A percentile compares a stretch with the other conserved stretches of the same genome.
Conservation (phyloP, 257 asterid genomes). For the Solanum peruvianum region DNA sequence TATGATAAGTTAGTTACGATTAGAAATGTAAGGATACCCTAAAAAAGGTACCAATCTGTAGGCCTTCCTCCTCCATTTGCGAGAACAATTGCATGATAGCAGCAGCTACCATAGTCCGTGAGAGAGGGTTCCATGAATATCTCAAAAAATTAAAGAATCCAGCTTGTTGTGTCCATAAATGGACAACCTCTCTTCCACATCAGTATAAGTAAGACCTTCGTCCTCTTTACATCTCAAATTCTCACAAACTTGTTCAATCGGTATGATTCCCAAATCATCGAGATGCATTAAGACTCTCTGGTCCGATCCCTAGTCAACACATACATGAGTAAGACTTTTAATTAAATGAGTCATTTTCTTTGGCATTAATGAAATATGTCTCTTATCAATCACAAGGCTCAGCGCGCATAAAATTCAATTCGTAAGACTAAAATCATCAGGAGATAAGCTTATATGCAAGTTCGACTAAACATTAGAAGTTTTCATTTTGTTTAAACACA, state of each 20-base stretch:
- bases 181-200: conserved; percentile 78
- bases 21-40: conserved; percentile 77
- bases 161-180: conserved; percentile 87
- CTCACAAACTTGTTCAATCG: conserved; percentile 82
- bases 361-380: background rate
- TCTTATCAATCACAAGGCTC: background rate
- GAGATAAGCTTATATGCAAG: background rate
- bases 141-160: conserved; percentile 63
- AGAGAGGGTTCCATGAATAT: conserved; percentile 93
- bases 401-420: background rate
- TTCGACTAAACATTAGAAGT: background rate
- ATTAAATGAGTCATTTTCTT: background rate
- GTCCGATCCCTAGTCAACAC: background rate
- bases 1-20: conserved; percentile 56
- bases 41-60: conserved; percentile 92
- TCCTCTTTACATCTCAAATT: conserved; percentile 80
- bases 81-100: conserved; percentile 92
- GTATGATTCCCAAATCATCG: conserved; percentile 93
- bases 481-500: background rate
- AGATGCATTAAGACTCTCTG: conserved; percentile 37
- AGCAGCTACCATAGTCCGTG: conserved; percentile 96
- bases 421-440: background rate
- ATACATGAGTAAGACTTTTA: background rate
- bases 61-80: conserved; percentile 98
- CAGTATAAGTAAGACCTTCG: conserved; percentile 55